A percentile compares a stretch with the other conserved stretches of the same genome.
Conservation (phyloP, 164 flowering plant species). For the Buxus sempervirens region DNA sequence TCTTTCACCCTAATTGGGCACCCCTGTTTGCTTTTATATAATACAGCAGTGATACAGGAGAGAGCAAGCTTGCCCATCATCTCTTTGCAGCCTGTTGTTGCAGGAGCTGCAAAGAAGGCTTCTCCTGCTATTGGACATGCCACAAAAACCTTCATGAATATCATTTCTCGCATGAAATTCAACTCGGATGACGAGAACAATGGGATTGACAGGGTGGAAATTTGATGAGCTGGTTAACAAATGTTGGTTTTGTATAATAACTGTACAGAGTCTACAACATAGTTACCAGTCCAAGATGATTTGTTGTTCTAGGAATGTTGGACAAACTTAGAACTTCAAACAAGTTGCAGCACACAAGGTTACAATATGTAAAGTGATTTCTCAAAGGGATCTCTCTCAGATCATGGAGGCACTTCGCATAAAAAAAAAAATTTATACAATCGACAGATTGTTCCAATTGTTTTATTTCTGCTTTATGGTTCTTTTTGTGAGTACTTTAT, state of each 20-base stretch:
- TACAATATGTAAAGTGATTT: too few relatives aligned
- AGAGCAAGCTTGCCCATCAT: constrained; percentile 73
- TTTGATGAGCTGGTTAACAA: constrained; percentile 17
- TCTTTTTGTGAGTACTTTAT: too few relatives aligned
- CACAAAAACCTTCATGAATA: constrained; percentile 55
- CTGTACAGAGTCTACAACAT: constrained; percentile 9
- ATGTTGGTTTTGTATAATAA: neutral
- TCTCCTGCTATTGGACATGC: constrained; percentile 77
- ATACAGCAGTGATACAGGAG: constrained; percentile 82
- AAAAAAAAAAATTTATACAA: too few relatives aligned
- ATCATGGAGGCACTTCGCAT: too few relatives aligned
- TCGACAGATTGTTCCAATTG: too few relatives aligned
- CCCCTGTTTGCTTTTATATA: neutral
- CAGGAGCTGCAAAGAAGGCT: constrained; percentile 88
- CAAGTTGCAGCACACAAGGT: too few relatives aligned
- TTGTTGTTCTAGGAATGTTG: neutral
- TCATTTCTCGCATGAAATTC: constrained; percentile 52
- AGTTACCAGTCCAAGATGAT: neutral
- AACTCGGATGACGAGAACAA: constrained; percentile 34
- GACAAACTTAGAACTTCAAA: too few relatives aligned
- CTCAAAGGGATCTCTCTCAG: too few relatives aligned
- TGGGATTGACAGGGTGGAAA: constrained; percentile 37
- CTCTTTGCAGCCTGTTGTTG: constrained; percentile 75
- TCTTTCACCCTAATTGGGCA: neutral
- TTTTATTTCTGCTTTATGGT: too few relatives aligned